Conservation (phyloP, 2,329 filamentous ascomycete genomes). For the Ascochyta koolunga region DNA sequence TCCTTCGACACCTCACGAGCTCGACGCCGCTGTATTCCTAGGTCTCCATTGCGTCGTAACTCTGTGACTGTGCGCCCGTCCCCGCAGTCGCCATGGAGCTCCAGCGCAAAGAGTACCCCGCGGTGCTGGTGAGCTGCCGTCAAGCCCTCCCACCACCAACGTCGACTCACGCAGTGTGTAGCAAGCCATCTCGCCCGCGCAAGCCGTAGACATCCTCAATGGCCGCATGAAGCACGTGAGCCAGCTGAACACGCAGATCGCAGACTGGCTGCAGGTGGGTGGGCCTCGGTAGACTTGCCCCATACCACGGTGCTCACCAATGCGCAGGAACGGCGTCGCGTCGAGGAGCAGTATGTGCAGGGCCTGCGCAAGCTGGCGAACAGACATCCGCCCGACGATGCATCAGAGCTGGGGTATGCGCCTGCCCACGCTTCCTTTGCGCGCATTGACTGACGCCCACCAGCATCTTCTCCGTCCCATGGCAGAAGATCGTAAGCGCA, state of each 20-base stretch:
- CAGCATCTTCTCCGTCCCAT: conserved; percentile 89
- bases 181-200: conserved; percentile 79
- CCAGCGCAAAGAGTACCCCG: conserved; percentile 88
- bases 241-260: conserved; percentile 86
- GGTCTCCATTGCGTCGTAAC: conserved; percentile 3
- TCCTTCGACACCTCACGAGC: conserved; percentile 38
- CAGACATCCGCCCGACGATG: conserved; percentile 74
- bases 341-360: conserved; percentile 88
- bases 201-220: conserved; percentile 81
- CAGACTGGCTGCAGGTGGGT: conserved; percentile 94
- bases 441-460: conserved; percentile 31
- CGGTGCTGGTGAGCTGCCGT: conserved; percentile 75
- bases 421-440: not conserved
- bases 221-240: conserved; percentile 87
- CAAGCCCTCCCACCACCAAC: conserved; percentile 23
- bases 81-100: conserved; percentile 59
- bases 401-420: conserved; percentile 84
- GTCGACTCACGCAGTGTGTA: conserved; percentile 52
- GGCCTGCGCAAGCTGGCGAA: conserved; percentile 80
- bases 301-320: conserved; percentile 26
- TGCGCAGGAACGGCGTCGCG: conserved; percentile 81
- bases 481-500: conserved; percentile 83
- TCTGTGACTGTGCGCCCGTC: conserved; percentile 38
- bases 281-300: conserved; percentile 19
- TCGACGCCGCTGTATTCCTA: conserved; percentile 21